These are phyloP conservation scores for Penicillium sp. DNA, from an alignment of 2,329 filamentous ascomycete genomes.

Conservation along the genomic window DNA sequence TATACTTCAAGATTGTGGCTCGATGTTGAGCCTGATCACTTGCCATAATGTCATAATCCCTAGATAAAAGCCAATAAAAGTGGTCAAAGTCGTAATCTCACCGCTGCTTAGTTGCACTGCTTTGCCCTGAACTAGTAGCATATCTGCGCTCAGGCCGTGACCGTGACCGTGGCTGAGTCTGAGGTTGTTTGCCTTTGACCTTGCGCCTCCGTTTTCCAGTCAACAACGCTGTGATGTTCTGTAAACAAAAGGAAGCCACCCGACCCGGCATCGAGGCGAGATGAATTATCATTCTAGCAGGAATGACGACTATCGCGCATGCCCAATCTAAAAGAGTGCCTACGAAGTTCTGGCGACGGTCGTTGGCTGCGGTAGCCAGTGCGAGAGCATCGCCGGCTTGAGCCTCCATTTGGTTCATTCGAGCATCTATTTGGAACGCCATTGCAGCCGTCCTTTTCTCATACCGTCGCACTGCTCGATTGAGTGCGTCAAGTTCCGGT, in stretches of 20 bases:
- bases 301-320: slow-evolving; percentile 33
- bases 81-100: too few relatives aligned
- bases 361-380: slow-evolving; percentile 64
- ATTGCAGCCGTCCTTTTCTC: slow-evolving; percentile 81
- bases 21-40: not conserved
- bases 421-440: slow-evolving; percentile 69
- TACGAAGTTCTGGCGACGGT: slow-evolving; percentile 22
- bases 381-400: slow-evolving; percentile 73
- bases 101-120: not conserved
- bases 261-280: slow-evolving; percentile 30
- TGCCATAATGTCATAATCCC: not conserved
- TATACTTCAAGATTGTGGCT: not conserved
- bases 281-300: slow-evolving; percentile 29
- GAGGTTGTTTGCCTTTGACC: slow-evolving; percentile 21
- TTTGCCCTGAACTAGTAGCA: not conserved
- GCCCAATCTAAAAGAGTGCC: slow-evolving; percentile 33
- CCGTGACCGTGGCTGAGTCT: slow-evolving; percentile 1
- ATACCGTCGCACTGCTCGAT: slow-evolving; percentile 81
- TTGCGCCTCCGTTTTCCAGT: slow-evolving; percentile 1
- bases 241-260: slow-evolving; percentile 19
- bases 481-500: slow-evolving; percentile 81
- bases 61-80: too few relatives aligned
- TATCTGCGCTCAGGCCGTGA: not conserved
- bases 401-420: slow-evolving; percentile 67
- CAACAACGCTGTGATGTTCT: slow-evolving; percentile 10